Percentiles rank a stretch among this genome's conserved stretches.
phyloP scores from a whole-genome alignment of 352 stramenopile species.

The Pythium apleroticum region DNA sequence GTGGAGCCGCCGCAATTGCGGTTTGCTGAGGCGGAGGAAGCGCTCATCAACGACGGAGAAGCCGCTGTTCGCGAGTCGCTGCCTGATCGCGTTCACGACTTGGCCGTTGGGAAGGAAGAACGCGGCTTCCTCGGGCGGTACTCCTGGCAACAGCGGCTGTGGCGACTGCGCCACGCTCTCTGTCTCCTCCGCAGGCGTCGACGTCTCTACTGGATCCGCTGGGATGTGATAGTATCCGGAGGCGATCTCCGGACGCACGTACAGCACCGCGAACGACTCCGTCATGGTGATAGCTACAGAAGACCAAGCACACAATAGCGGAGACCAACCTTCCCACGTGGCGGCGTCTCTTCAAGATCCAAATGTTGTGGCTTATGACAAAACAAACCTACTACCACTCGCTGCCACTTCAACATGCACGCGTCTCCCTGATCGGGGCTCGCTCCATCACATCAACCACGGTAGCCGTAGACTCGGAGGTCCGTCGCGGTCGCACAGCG shows the following conservation, averaged over 20 bases:
- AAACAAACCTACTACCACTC: not conserved
- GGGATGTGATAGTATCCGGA: slow-evolving; percentile 49
- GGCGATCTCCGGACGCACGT: slow-evolving; percentile 66
- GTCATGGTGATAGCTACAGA: not conserved
- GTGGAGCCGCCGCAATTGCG: slow-evolving; percentile 36
- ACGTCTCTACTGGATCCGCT: not conserved
- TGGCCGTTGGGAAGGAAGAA: slow-evolving; percentile 43
- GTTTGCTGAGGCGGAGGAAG: slow-evolving; percentile 36
- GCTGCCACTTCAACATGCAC: slow-evolving; percentile 2
- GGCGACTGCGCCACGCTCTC: not conserved
- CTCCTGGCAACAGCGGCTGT: slow-evolving; percentile 31
- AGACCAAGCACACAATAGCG: not conserved
- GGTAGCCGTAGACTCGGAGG: slow-evolving; percentile 6
- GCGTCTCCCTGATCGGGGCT: too few relatives aligned
- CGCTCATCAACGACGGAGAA: slow-evolving; percentile 46
- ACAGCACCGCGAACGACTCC: slow-evolving; percentile 41
- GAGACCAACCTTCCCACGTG: slow-evolving; percentile 7
- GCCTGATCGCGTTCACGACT: slow-evolving; percentile 36
- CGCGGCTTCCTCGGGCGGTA: slow-evolving; percentile 40
- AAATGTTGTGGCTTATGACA: not conserved
- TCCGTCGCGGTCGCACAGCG: slow-evolving; percentile 28
- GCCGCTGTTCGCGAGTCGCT: slow-evolving; percentile 51
- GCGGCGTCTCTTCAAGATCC: slow-evolving; percentile 27
- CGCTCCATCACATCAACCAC: slow-evolving; percentile 1
- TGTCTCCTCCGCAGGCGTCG: not conserved